These are phyloP conservation scores for Fibroporia radiculosa DNA, from an alignment of 768 basidiomycete species.

Conservation along the genomic window DNA sequence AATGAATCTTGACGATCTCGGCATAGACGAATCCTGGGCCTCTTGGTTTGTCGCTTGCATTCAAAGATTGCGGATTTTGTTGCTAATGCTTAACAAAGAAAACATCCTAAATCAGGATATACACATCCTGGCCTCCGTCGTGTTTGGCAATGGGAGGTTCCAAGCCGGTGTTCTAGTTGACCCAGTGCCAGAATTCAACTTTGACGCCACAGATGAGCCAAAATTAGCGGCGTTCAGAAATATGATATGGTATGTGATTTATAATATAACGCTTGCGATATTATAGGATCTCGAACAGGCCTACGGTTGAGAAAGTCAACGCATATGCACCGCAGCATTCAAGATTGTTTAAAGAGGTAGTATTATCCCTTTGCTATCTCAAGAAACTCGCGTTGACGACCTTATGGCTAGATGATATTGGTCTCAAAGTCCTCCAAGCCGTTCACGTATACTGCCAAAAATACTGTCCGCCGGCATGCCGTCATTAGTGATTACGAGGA, in stretches of 20 bases:
- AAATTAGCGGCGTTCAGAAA: conserved; percentile 29
- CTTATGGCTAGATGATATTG: conserved; percentile 14
- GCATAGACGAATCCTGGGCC: conserved; percentile 1
- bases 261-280: not conserved
- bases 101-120: conserved; percentile 27
- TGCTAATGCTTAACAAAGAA: conserved; percentile 17
- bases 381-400: too few species aligned
- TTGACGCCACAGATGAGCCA: conserved; percentile 22
- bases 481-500: conserved; percentile 25
- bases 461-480: conserved; percentile 21
- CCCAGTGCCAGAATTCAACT: conserved; percentile 22
- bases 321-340: conserved; percentile 21
- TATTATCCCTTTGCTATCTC: too few species aligned
- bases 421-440: conserved; percentile 9
- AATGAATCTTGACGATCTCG: not conserved
- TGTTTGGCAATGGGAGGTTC: conserved; percentile 35
- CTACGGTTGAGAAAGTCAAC: conserved; percentile 19
- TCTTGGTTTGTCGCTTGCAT: not conserved
- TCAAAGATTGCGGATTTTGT: not conserved
- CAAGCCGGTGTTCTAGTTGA: conserved; percentile 34
- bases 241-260: conserved; percentile 29
- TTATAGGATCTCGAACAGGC: too few species aligned
- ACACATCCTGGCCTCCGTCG: conserved; percentile 24
- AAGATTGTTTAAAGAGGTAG: conserved; percentile 28
- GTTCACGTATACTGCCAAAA: conserved; percentile 24